Evolutionary conservation across 208 protist species (phyloP), one percentile per base, ranked within the genome.

Genomic region (Acanthamoeba lenticulata): DNA sequence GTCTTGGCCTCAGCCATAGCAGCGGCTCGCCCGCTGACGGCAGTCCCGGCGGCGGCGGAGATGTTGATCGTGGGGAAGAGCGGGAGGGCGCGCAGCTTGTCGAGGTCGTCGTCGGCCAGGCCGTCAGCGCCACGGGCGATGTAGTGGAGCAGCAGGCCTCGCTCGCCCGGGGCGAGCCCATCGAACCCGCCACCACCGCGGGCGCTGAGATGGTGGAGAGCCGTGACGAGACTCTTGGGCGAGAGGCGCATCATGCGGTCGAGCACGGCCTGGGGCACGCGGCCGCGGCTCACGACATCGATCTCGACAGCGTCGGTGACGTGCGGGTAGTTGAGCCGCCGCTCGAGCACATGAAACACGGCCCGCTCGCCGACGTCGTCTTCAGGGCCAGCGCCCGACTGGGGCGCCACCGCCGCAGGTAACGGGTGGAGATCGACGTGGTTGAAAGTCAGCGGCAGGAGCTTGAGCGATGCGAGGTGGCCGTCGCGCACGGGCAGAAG

Each of bases 31-130:
- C 21, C 21, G 52, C 52, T 60, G 52, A 60, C 52, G 11, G 52
- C n/a, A 32, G 72, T 24, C 36, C 21, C 40, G 34, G 44, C 83
- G 32, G n/a, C 4, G 40, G 65, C 47, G 32, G 65, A 47, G 38
- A 90, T 90, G 17, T 90, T 90, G 21, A 90, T 44, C 27, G 55
- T 27, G 9, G 83, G 83, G 47, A 90, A 90, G 55, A 90, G 45
- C 15, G 83, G 83, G 0, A 90, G 45, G 15, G 15, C 17, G 3
- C 83, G 45, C 83, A 90, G 55, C 32, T 29, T 67, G 21, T 29
- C 29, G 55, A 90, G 52, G 32, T 90, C 83, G 19, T 40, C n/a
- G 32, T 90, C 52, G n/a, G 34, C 49, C 3, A 90, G 24, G 27
- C 40, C 65, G 11, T 90, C 83, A 36, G 19, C 29, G 45, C 55